These are phyloP conservation scores for Coemansia asiatica DNA, from an alignment of 192 early-diverging fungal genomes.

Conservation along the genomic window DNA sequence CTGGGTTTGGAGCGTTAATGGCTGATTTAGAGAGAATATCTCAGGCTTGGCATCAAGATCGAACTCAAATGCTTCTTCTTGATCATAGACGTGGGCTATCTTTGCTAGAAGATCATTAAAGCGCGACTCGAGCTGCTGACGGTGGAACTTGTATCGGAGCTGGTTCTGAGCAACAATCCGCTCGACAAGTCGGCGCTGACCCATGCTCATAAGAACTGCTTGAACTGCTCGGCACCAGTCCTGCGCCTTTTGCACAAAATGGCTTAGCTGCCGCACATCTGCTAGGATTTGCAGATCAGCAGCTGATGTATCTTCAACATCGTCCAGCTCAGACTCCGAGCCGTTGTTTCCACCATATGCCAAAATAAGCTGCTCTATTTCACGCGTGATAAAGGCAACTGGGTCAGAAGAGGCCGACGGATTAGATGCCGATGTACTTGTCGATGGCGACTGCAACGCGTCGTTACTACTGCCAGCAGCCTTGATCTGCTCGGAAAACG, in stretches of 20 bases:
- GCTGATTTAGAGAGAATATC: neutral
- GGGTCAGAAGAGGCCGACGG: neutral
- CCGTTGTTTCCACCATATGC: constrained; percentile 2
- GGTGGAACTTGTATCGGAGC: constrained; percentile 35
- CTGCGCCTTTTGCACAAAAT: constrained; percentile 46
- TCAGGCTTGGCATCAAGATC: neutral
- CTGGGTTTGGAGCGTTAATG: neutral
- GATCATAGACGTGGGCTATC: neutral
- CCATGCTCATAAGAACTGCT: constrained; percentile 37
- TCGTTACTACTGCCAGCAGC: neutral
- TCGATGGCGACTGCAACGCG: neutral
- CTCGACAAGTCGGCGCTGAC: constrained; percentile 26
- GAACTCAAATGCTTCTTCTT: neutral
- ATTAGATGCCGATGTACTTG: neutral
- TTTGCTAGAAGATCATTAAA: constrained; percentile 19
- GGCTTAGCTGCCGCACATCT: constrained; percentile 48
- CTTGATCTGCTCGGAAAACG: neutral
- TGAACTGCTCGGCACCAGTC: constrained; percentile 48
- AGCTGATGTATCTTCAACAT: neutral
- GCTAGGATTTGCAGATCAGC: constrained; percentile 38
- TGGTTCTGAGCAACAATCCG: constrained; percentile 22
- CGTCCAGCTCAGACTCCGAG: neutral
- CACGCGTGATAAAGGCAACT: constrained; percentile 19
- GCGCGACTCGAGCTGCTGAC: constrained; percentile 25
- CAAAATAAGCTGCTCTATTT: constrained; percentile 34